These are phyloP conservation scores for Hypoxylon sp. DNA, from an alignment of 2,329 filamentous ascomycete genomes.

Conservation along the genomic window DNA sequence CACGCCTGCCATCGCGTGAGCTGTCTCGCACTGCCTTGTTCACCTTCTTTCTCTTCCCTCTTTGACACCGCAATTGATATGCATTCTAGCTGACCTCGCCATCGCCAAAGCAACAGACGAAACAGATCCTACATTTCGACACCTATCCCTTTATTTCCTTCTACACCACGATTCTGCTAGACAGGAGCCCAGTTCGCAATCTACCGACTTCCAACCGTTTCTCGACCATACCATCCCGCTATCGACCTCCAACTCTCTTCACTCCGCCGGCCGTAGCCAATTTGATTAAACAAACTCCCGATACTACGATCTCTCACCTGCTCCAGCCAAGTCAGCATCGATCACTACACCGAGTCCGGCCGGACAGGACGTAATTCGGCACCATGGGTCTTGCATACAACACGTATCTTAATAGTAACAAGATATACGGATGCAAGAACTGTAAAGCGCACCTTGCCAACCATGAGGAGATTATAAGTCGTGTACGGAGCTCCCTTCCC, in stretches of 20 bases:
- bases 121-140: background rate
- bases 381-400: conserved; percentile 92
- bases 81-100: background rate
- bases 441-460: conserved; percentile 97
- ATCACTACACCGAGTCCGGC: conserved; percentile 9
- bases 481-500: conserved; percentile 68
- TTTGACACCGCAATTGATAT: conserved; percentile 17
- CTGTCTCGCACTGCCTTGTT: conserved; percentile 3
- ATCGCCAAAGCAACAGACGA: background rate
- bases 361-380: conserved; percentile 21
- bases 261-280: background rate
- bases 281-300: background rate
- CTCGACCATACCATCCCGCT: background rate
- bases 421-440: conserved; percentile 92
- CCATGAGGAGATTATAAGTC: conserved; percentile 94
- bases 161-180: background rate
- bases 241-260: background rate
- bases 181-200: conserved; percentile 6
- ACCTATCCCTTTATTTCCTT: background rate
- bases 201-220: background rate
- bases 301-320: background rate
- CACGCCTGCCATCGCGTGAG: conserved; percentile 28
- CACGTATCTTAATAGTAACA: conserved; percentile 85
- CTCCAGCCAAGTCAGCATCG: conserved; percentile 1
- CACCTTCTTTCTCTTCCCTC: background rate